These are phyloP conservation scores for Byssochlamys sp. DNA, from an alignment of 2,329 filamentous ascomycete species.

Conservation along the genomic window DNA sequence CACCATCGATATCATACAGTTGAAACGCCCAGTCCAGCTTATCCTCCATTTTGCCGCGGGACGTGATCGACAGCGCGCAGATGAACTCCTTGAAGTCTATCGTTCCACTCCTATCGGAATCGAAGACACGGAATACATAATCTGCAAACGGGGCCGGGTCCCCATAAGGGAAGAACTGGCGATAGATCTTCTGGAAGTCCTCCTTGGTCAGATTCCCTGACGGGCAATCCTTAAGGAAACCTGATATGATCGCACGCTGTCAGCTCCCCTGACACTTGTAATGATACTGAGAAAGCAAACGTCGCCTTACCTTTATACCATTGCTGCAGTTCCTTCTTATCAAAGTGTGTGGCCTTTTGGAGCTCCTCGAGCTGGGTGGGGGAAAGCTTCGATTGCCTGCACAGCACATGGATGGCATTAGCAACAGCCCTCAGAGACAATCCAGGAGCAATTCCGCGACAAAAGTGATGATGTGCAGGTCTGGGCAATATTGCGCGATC, in stretches of 20 bases:
- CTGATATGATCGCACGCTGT: conserved; percentile 39
- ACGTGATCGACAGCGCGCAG: conserved; percentile 91
- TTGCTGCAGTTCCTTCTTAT: conserved; percentile 99
- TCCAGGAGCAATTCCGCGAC: no score
- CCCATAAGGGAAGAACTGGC: conserved; percentile 97
- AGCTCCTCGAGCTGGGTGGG: conserved; percentile 91
- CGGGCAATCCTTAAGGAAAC: conserved; percentile 96
- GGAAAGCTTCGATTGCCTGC: conserved; percentile 93
- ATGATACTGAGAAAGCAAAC: neutral
- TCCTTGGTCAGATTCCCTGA: conserved; percentile 94
- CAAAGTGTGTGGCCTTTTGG: conserved; percentile 94
- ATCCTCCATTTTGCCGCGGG: conserved; percentile 96
- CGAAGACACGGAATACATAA: conserved; percentile 98
- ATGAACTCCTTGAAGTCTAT: conserved; percentile 99
- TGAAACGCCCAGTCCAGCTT: conserved; percentile 99
- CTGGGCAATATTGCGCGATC: neutral
- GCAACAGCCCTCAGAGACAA: neutral
- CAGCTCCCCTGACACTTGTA: conserved; percentile 5
- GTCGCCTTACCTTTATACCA: conserved; percentile 86
- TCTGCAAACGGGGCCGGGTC: conserved; percentile 96
- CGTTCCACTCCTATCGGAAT: conserved; percentile 89
- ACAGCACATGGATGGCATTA: neutral
- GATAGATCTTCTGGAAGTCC: conserved; percentile 99
- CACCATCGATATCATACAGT: conserved; percentile 96
- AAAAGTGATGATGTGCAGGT: neutral